Evolutionary conservation across 495 filamentous ascomycete genomes (phyloP), one percentile per base, ranked within the genome.

Genomic region (Echria macrotheca): DNA sequence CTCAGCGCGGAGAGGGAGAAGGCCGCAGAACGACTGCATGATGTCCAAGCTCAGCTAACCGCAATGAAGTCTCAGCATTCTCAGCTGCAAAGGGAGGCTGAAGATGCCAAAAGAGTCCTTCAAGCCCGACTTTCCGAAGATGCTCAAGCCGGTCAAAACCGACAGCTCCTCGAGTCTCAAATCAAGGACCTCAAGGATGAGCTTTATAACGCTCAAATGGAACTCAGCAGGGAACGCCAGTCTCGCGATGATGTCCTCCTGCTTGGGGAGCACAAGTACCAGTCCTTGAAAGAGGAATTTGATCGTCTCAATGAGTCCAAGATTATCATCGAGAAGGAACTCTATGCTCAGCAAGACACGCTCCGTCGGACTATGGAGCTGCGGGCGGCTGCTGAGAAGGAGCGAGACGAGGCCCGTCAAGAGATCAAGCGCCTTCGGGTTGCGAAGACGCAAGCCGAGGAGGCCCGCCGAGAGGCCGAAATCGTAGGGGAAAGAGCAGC

Each of bases 291-390:
- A 57, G 81, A 90, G 17, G 91, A 97, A 49, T 95, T 85, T 57
- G 79, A 91, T 24, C 77, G 78, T n/a, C 74, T 98, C 11, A 95
- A 95, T 54, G 89, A 95, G 29, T 85, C 91, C 4, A 98, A 98
- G 67, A 96, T 96, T 56, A 93, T 78, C 31, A 96, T 98, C 46
- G 93, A 98, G 64, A 96, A 96, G 66, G 94, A 97, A 65, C 89
- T 98, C 68, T 97, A 96, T 63, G 82, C 86, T n/a, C 93, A 97
- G 57, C 91, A 96, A 65, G 93, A 98, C 61, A 86, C 86, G 11
- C 80, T 96, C 37, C 86, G 93, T 17, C 86, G 93, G 15, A 85
- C 91, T 7, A 86, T 86, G 32, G 89, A 95, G 66, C 85, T 84
- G 23, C 79, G 89, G 9, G 69, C 83, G 8, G 73, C 78, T 15